Base-by-base conservation (phyloP, 805 yeast genomes). In the Limtongia smithiae region DNA sequence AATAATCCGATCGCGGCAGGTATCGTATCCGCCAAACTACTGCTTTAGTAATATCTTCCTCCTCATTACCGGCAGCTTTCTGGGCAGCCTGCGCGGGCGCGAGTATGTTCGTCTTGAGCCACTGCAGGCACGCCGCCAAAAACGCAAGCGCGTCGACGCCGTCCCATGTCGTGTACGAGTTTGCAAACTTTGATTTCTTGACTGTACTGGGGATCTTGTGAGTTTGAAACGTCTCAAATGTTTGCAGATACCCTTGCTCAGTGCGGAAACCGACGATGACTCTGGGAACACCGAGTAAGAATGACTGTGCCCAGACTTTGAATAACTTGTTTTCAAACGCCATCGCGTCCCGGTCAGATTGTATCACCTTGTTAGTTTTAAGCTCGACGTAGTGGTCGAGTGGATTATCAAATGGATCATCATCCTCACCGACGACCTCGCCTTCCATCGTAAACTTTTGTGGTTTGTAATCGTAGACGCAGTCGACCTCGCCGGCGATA, bases 241-340 rank as follows among this genome's bases (percentile, higher is more conserved):
- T 68, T 54, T 76, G 71, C 47, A 91, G 68, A n/a, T 32, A 76
- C 65, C 83, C 73, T 30, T 79, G 68, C 15, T 84, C 84, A 64
- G 88, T 94, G 58, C 96, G 76, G 67, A 85, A 93, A 0, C 97
- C 99, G 63, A 86, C 86, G 3, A 85, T 76, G 3, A 91, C 75
- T 50, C 78, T 77, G n/a, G 84, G 81, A 18, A 93, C 77, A 3
- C 98, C 98, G 38, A 87, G 73, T 20, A 93, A 71, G 65, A 89
- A 93, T 55, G 95, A 84, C 69, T 89, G 97, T 2, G 95, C 87
- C 99, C 99, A 93, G 0, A 94, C 76, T 53, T 73, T 77, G 64
- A 83, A 79, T 38, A 93, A 69, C 67, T 88, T 89, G 46, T 74
- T 75, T 63, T 91, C 96, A 63, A 91, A 88, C 17, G 64, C 74